Percentiles rank a stretch among this genome's conserved stretches.
phyloP scores from a whole-genome alignment of 768 basidiomycete genomes.

The Boletales sp. region DNA sequence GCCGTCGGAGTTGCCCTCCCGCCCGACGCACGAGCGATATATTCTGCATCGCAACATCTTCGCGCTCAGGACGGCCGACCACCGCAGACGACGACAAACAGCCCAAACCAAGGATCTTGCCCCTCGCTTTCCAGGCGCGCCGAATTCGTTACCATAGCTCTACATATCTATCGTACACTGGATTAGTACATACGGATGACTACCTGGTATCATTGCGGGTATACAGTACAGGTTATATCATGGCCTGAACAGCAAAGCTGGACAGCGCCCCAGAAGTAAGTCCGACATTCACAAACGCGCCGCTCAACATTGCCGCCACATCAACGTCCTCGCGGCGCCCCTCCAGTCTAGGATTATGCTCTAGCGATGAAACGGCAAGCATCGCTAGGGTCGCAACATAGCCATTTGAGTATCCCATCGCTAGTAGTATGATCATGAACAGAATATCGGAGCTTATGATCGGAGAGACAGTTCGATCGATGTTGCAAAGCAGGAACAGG shows the following conservation, averaged over 20 bases:
- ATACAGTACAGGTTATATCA: slow-evolving; percentile 43
- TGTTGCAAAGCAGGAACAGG: slow-evolving; percentile 84
- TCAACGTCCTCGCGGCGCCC: slow-evolving; percentile 77
- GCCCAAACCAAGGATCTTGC: slow-evolving; percentile 67
- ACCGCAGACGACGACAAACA: slow-evolving; percentile 63
- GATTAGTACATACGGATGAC: neutral
- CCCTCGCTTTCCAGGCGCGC: slow-evolving; percentile 66
- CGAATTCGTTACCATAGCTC: slow-evolving; percentile 28
- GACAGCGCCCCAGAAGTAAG: slow-evolving; percentile 69
- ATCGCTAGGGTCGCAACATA: slow-evolving; percentile 74
- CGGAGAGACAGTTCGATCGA: slow-evolving; percentile 46
- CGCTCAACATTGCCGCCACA: slow-evolving; percentile 76
- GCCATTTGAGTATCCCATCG: slow-evolving; percentile 79
- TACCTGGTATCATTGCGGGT: too few relatives aligned
- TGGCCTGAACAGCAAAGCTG: slow-evolving; percentile 75
- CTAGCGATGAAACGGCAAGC: slow-evolving; percentile 79
- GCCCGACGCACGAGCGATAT: slow-evolving; percentile 67
- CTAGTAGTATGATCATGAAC: slow-evolving; percentile 70
- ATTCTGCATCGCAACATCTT: slow-evolving; percentile 82
- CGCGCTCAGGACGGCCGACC: slow-evolving; percentile 72
- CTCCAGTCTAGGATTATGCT: slow-evolving; percentile 71
- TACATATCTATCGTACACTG: neutral
- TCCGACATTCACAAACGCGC: slow-evolving; percentile 76
- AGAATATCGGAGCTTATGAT: slow-evolving; percentile 72
- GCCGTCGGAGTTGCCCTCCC: slow-evolving; percentile 31